Conservation (phyloP, 2,329 filamentous ascomycete species). For the Aspergillus sp. region DNA sequence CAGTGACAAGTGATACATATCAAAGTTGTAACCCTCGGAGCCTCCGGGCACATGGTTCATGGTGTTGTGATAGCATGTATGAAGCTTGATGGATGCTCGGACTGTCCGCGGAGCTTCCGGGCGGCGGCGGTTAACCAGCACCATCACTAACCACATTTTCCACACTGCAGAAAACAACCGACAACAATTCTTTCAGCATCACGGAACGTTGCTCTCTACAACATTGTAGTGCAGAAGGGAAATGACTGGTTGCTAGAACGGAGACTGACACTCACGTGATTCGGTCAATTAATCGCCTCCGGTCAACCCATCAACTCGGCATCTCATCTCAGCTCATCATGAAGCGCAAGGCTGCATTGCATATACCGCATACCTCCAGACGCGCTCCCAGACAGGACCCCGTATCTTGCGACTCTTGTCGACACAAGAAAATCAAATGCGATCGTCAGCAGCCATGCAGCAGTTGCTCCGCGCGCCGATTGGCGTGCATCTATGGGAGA, state of each 20-base stretch:
- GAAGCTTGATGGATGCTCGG: slow-evolving; percentile 11
- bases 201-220: too few relatives aligned
- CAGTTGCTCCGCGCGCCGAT: slow-evolving; percentile 43
- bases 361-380: slow-evolving; percentile 14
- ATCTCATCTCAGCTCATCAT: slow-evolving; percentile 12
- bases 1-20: too few relatives aligned
- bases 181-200: too few relatives aligned
- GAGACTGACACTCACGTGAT: too few relatives aligned
- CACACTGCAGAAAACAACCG: too few relatives aligned
- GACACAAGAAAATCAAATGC: slow-evolving; percentile 55
- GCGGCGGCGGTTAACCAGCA: too few relatives aligned
- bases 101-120: slow-evolving; percentile 30
- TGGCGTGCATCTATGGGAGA: slow-evolving; percentile 30
- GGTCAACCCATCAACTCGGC: too few relatives aligned
- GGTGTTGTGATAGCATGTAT: background rate
- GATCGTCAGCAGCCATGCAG: slow-evolving; percentile 55
- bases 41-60: background rate
- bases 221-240: too few relatives aligned
- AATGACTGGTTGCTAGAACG: too few relatives aligned
- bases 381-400: slow-evolving; percentile 37
- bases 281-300: too few relatives aligned
- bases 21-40: too few relatives aligned
- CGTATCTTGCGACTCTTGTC: slow-evolving; percentile 44
- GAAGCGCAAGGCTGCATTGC: slow-evolving; percentile 24
- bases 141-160: too few relatives aligned